These are phyloP conservation scores for Alisma plantagoaquatica DNA, from an alignment of 106 monocot genomes.

Conservation along the genomic window DNA sequence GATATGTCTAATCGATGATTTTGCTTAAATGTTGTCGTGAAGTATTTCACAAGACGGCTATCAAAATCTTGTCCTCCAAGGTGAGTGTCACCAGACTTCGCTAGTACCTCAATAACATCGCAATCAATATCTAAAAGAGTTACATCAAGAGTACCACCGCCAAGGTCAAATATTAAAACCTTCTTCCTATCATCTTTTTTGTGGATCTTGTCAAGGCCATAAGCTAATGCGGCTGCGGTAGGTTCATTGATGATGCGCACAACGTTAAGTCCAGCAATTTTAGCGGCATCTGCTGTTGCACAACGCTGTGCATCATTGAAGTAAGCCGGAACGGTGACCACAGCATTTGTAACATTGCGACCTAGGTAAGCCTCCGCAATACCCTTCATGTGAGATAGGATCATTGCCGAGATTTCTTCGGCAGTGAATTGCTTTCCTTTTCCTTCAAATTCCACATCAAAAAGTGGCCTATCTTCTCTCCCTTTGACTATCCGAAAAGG, in stretches of 20 bases:
- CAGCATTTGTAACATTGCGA: background rate
- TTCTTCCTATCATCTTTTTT: constrained; percentile 8
- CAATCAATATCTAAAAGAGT: constrained; percentile 8
- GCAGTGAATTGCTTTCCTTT: background rate
- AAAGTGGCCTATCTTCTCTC: background rate
- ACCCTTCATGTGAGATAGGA: too few relatives aligned
- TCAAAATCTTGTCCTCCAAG: background rate
- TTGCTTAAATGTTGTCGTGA: constrained; percentile 1
- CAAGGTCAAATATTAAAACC: background rate
- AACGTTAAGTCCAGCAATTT: background rate
- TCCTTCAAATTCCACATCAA: background rate
- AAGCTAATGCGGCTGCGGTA: constrained; percentile 6
- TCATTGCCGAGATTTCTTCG: background rate
- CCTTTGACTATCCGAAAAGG: background rate
- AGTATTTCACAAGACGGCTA: constrained; percentile 9
- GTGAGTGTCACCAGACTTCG: constrained; percentile 13
- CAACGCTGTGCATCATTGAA: background rate
- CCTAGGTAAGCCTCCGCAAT: constrained; percentile 2
- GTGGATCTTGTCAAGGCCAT: constrained; percentile 7
- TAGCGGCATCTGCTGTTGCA: background rate
- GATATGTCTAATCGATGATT: constrained; percentile 12
- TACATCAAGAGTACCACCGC: too few relatives aligned
- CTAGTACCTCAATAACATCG: constrained; percentile 8
- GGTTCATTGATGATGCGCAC: constrained; percentile 1
- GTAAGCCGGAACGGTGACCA: background rate